Evolutionary conservation across 1,139 yeast genomes (phyloP).

Genomic region (Arxiozyma heterogenica): DNA sequence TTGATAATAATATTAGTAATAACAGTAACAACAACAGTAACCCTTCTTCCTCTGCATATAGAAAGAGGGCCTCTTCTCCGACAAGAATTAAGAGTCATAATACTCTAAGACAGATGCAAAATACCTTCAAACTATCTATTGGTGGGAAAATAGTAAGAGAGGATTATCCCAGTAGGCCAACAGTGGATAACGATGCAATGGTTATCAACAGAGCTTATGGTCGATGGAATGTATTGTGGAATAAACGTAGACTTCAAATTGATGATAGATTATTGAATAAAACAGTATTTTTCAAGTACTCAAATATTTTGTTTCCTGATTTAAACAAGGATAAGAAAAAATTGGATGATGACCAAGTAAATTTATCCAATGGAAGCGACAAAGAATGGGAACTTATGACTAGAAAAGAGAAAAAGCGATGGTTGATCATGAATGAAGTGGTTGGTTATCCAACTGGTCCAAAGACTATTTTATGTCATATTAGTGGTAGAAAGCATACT

Average conservation of each 20-base stretch:
- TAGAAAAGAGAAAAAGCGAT: conserved; percentile 20
- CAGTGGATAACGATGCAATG: conserved; percentile 24
- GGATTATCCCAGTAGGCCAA: conserved; percentile 29
- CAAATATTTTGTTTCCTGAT: conserved; percentile 16
- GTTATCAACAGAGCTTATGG: conserved; percentile 21
- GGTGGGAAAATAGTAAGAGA: conserved; percentile 26
- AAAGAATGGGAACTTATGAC: conserved; percentile 23
- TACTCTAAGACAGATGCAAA: conserved; percentile 6
- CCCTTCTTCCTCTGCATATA: background rate
- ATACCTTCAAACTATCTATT: conserved; percentile 16
- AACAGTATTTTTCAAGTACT: conserved; percentile 14
- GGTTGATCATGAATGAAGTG: conserved; percentile 18
- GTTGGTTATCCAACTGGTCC: conserved; percentile 32
- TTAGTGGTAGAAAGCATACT: conserved; percentile 62
- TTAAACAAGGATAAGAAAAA: background rate
- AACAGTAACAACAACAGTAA: background rate
- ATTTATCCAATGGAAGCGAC: conserved; percentile 2
- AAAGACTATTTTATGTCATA: conserved; percentile 51
- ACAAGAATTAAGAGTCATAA: background rate
- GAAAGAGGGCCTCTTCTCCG: conserved; percentile 1
- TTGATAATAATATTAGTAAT: too few species aligned
- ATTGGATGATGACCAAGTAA: background rate
- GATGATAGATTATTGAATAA: conserved; percentile 15
- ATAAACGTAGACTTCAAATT: conserved; percentile 12
- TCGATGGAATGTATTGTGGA: conserved; percentile 21